phyloP scores from a whole-genome alignment of 345 rosid species.

The Euclidium syriacum region DNA sequence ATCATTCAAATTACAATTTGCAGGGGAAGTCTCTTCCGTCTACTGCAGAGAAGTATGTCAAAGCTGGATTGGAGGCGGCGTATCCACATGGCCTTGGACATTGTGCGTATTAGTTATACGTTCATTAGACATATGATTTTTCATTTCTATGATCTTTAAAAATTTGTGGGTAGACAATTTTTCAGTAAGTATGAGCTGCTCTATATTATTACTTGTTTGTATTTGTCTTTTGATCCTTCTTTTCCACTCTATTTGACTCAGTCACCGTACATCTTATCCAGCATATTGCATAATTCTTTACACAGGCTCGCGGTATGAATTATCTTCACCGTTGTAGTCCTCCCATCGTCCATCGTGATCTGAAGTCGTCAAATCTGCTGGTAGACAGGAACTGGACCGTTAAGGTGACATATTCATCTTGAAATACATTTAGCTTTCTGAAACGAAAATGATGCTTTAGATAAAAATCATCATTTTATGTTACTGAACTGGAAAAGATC shows the following conservation, averaged over 20 bases:
- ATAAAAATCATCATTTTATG: background rate
- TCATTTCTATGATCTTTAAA: background rate
- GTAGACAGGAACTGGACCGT: constrained; percentile 82
- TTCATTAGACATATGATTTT: background rate
- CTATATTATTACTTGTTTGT: background rate
- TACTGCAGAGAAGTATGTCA: constrained; percentile 57
- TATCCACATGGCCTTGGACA: constrained; percentile 67
- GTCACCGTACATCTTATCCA: background rate
- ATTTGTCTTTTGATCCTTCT: background rate
- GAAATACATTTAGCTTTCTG: background rate
- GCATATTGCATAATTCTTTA: background rate
- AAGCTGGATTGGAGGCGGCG: too few species aligned
- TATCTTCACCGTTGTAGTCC: too few species aligned
- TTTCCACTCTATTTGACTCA: background rate
- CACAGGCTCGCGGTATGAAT: too few species aligned
- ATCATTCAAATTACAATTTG: background rate
- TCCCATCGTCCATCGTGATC: too few species aligned
- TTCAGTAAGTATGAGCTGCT: background rate
- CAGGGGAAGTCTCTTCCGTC: constrained; percentile 82
- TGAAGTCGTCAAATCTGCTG: constrained; percentile 79
- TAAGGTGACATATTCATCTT: constrained; percentile 50
- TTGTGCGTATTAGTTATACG: constrained; percentile 41
- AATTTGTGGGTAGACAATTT: too few species aligned
- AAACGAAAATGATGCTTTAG: background rate
- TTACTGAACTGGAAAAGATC: background rate